Percentiles rank a stretch among this genome's conserved stretches.
Evolutionary conservation across 257 asterid genomes (phyloP).

Genomic region (Solanum neorickii): DNA sequence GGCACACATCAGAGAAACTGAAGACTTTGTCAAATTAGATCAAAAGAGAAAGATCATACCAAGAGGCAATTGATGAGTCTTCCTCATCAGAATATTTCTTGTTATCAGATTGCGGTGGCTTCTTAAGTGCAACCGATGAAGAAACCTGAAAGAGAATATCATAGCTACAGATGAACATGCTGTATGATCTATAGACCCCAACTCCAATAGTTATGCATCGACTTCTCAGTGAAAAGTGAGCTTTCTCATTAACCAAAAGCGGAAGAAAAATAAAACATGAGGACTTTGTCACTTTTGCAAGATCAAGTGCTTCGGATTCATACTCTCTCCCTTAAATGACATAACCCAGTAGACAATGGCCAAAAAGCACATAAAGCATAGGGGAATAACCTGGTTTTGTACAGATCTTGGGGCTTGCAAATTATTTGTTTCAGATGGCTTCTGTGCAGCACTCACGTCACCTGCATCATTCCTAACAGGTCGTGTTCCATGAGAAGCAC

Average conservation of each 20-base stretch:
- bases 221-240: slow-evolving; percentile 24
- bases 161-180: neutral
- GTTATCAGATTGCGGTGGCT: slow-evolving; percentile 54
- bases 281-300: neutral
- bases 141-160: slow-evolving; percentile 18
- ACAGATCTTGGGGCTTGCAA: slow-evolving; percentile 11
- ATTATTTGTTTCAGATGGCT: slow-evolving; percentile 16
- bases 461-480: slow-evolving; percentile 33
- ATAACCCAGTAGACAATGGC: slow-evolving; percentile 26
- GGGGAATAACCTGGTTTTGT: slow-evolving; percentile 31
- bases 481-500: slow-evolving; percentile 50
- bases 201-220: neutral
- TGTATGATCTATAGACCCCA: neutral
- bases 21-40: neutral
- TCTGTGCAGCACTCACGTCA: slow-evolving; percentile 52
- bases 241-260: neutral
- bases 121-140: slow-evolving; percentile 34
- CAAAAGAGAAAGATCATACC: slow-evolving; percentile 37
- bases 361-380: slow-evolving; percentile 35
- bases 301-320: neutral
- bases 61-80: slow-evolving; percentile 46
- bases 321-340: neutral
- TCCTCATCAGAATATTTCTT: slow-evolving; percentile 64
- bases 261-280: neutral
- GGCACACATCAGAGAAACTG: slow-evolving; percentile 1